phyloP scores from a whole-genome alignment of 169 alveolate genomes.

The Nephromyces sp. region DNA sequence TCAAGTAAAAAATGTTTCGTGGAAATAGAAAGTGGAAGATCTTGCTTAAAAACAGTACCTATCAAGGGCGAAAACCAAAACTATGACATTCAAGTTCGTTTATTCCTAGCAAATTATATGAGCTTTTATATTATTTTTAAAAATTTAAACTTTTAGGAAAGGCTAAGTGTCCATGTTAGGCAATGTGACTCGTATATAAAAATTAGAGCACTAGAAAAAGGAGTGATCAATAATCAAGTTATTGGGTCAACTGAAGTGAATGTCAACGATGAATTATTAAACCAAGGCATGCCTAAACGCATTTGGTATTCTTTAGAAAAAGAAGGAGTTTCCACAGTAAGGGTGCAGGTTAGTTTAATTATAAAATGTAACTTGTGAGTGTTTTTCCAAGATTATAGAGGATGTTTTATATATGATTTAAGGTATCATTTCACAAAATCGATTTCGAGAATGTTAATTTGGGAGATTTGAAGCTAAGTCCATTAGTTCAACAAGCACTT shows the following conservation, averaged over 20 bases:
- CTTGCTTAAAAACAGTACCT: slow-evolving; percentile 18
- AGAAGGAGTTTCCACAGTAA: slow-evolving; percentile 5
- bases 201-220: slow-evolving; percentile 4
- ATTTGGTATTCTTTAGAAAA: not conserved
- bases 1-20: slow-evolving; percentile 30
- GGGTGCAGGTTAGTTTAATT: not conserved
- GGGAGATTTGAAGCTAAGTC: slow-evolving; percentile 28
- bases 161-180: slow-evolving; percentile 17
- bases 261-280: slow-evolving; percentile 10
- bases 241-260: not conserved
- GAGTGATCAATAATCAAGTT: not conserved
- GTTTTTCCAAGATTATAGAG: not conserved
- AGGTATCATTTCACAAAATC: slow-evolving; percentile 30
- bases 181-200: slow-evolving; percentile 2
- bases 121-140: not conserved
- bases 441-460: slow-evolving; percentile 16
- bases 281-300: slow-evolving; percentile 15
- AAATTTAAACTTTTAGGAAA: slow-evolving; percentile 7
- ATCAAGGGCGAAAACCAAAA: not conserved
- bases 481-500: slow-evolving; percentile 27
- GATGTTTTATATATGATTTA: not conserved
- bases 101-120: not conserved
- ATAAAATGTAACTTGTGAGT: not conserved
- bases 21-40: slow-evolving; percentile 44
- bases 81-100: slow-evolving; percentile 6